Base-by-base conservation (phyloP, 176 grass and related monocot species). In the Zea mays region DNA sequence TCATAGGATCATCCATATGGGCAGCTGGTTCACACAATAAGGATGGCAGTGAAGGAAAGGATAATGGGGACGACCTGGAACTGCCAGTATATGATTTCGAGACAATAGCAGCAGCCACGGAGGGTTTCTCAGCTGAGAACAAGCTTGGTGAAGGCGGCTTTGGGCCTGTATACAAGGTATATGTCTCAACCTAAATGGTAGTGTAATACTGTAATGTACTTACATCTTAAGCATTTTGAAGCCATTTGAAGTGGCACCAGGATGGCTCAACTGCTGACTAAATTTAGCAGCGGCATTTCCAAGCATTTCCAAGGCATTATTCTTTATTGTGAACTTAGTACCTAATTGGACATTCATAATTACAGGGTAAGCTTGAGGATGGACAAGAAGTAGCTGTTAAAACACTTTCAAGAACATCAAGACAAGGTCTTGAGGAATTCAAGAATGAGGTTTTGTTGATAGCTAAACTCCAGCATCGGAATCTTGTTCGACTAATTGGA, bases 301-400 rank as follows among this genome's bases (percentile, higher is more conserved):
- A 68, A 69, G 4, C 40, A 73, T 67, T 71, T 7, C 2, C 0
- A 20, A 65, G 65, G 5, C 2, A 16, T 43, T 59, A 11, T 66
- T 78, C 11, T 51, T 12, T 76, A 62, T 1, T 51, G 43, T 10
- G 7, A 5, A 59, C 17, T 56, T 65, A 65, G 34, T 4, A 8
- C 51, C 72, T 80, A 33, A 74, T 60, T 74, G 12, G 47, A 69
- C 54, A 81, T 71, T 13, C 8, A 54, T 69, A 78, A 83, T 9
- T 75, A 51, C 67, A 93, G 90, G 93, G 93, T 54, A 83, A 33
- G 43, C 87, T 90, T 61, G 80, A 65, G 8, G 81, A 97, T 82
- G 88, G 88, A 64, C 82, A 88, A 62, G 90, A 90, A 79, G 82
- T 97, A 82, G 93, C 90, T 9, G 93, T 97, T 11, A 97, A 97